A percentile compares a stretch with the other conserved stretches of the same genome.
These are phyloP conservation scores for Didymella sp. DNA, from an alignment of 2,329 filamentous ascomycete species.

Conservation along the genomic window DNA sequence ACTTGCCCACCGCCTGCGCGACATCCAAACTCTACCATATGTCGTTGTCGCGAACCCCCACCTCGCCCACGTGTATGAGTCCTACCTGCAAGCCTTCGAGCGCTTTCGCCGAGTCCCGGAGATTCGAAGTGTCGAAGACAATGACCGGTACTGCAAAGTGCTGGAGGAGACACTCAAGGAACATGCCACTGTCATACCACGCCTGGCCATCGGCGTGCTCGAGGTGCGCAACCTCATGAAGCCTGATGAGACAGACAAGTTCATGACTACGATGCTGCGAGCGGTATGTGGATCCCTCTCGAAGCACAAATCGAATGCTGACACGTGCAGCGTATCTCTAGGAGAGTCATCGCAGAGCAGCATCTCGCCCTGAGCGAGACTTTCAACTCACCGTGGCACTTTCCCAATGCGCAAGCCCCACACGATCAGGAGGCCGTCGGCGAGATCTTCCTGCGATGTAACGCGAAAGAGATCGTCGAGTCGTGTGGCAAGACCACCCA, in stretches of 20 bases:
- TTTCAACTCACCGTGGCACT: constrained; percentile 89
- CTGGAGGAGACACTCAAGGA: constrained; percentile 81
- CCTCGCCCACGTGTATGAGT: constrained; percentile 92
- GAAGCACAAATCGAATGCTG: neutral
- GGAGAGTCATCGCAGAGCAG: constrained; percentile 95
- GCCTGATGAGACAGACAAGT: constrained; percentile 81
- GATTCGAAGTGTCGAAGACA: constrained; percentile 85
- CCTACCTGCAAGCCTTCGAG: constrained; percentile 98
- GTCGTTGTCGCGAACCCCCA: constrained; percentile 95
- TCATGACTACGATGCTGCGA: constrained; percentile 92
- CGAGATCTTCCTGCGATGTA: constrained; percentile 92
- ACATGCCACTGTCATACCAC: constrained; percentile 92
- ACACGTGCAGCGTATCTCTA: constrained; percentile 77
- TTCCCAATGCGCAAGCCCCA: constrained; percentile 73
- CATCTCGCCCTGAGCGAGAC: constrained; percentile 95
- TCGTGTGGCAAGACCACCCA: constrained; percentile 79
- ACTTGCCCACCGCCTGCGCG: constrained; percentile 90
- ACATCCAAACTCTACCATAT: constrained; percentile 96
- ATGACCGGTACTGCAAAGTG: constrained; percentile 82
- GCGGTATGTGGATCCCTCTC: constrained; percentile 65
- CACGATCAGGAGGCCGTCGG: constrained; percentile 83
- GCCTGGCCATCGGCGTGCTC: constrained; percentile 90
- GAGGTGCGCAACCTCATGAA: constrained; percentile 87
- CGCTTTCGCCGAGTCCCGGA: constrained; percentile 83
- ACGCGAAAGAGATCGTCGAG: constrained; percentile 86